Evolutionary conservation across 164 flowering plant species (phyloP).

Genomic region (Hamamelis virginiana): DNA sequence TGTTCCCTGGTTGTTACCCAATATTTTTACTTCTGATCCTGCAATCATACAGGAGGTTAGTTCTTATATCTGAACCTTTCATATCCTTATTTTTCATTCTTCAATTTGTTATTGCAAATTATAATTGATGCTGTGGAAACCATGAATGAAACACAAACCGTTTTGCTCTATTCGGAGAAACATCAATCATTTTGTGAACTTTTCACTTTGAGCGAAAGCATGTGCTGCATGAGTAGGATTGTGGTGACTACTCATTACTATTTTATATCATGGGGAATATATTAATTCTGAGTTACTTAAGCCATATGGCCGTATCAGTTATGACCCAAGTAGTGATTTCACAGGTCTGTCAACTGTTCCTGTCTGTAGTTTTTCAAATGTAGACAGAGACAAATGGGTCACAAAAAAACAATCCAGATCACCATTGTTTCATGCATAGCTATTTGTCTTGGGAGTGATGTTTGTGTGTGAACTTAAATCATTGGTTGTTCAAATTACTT

Average conservation of each 20-base stretch:
- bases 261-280: background rate
- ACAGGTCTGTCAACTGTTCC: too few relatives aligned
- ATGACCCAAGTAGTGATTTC: too few relatives aligned
- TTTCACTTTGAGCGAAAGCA: too few relatives aligned
- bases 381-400: background rate
- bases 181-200: too few relatives aligned
- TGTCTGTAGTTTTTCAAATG: background rate
- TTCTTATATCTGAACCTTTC: conserved; percentile 6
- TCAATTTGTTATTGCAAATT: background rate
- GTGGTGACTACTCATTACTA: too few relatives aligned
- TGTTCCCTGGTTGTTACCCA: conserved; percentile 75
- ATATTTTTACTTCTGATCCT: conserved; percentile 69
- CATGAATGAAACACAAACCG: too few relatives aligned
- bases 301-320: background rate
- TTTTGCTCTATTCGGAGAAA: background rate
- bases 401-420: background rate
- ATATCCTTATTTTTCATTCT: background rate
- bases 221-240: too few relatives aligned
- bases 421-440: background rate
- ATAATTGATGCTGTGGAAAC: background rate
- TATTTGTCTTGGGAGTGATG: background rate
- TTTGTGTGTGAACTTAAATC: background rate
- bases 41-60: conserved; percentile 68
- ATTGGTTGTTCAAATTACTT: background rate
- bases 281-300: background rate